Evolutionary conservation across 129 eudicot species (phyloP), one percentile per base, ranked within the genome.

Genomic region (Helichrysum umbraculigerum): DNA sequence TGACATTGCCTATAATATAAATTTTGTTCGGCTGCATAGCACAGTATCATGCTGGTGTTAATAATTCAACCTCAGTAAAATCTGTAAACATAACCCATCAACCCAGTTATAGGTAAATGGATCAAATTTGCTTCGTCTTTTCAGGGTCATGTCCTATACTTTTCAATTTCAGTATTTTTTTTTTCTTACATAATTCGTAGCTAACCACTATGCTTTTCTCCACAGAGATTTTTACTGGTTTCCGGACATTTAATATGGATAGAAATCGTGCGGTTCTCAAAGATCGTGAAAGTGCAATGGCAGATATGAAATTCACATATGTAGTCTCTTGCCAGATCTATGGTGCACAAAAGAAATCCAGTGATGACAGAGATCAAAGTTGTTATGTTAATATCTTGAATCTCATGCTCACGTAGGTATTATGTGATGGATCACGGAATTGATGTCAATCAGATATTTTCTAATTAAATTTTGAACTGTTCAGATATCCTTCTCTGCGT

Each of bases 311-410:
- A 74, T 95, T 95, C 86, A 95, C 97, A 47, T 95, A 95, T 81
- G 96, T 95, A 67, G 99, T 95, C 66, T 95, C 99, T 47, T 95
- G 99, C 83, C 99, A 95, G 84, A 75, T 89, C 51, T 95, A 95
- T 70, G 99, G 99, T 52, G 87, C 88, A 75, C 99, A 95, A 86
- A 95, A 95, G 75, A 91, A 91, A 74, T 93, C 98, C 66, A 87
- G 93, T 70, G 91, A 83, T 22, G 39, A 80, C 4, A 74, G 79
- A 56, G 99, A 89, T 42, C 84, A 87, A 22, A 91, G 92, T 82
- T 84, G 89, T 79, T 92, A 90, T 76, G n/a, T 25, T 61, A 89
- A 95, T 84, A 91, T 95, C 76, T 77, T 95, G 79, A 91, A 91
- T 86, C 97, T 95, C 80, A 91, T 95, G 99, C 74, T 91, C 62